A percentile compares a stretch with the other conserved stretches of the same genome.
phyloP scores from a whole-genome alignment of 2,329 filamentous ascomycete genomes.

The Nothophaeocryptopus gaeumannii region DNA sequence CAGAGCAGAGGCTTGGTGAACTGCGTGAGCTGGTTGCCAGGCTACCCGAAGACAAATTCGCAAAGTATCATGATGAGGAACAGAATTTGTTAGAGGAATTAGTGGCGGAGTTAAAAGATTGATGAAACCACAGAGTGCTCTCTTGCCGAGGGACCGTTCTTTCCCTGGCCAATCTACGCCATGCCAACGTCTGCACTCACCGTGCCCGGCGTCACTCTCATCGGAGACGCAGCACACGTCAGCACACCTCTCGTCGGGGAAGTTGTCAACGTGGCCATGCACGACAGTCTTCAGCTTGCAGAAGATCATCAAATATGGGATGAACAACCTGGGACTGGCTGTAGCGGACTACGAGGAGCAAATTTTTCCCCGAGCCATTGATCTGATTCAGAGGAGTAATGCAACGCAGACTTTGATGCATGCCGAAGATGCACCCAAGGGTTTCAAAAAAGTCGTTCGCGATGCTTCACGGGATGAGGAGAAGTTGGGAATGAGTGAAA shows the following conservation, averaged over 20 bases:
- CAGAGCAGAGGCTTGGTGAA: too few relatives aligned
- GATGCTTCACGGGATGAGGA: too few relatives aligned
- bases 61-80: too few relatives aligned
- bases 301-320: not conserved
- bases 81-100: too few relatives aligned
- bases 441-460: too few relatives aligned
- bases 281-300: constrained; percentile 1
- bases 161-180: constrained; percentile 49
- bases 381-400: not conserved
- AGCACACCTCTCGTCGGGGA: constrained; percentile 26
- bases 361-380: not conserved
- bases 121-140: too few relatives aligned
- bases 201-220: constrained; percentile 50
- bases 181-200: constrained; percentile 50
- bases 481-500: too few relatives aligned
- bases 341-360: not conserved
- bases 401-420: not conserved
- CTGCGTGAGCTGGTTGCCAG: too few relatives aligned
- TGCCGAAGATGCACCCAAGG: too few relatives aligned
- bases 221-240: constrained; percentile 61
- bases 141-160: not conserved
- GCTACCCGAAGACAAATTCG: too few relatives aligned
- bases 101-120: too few relatives aligned
- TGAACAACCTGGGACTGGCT: not conserved
- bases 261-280: not conserved